These are phyloP conservation scores for Pelagophyceae sp. DNA, from an alignment of 352 stramenopile species.

Conservation along the genomic window DNA sequence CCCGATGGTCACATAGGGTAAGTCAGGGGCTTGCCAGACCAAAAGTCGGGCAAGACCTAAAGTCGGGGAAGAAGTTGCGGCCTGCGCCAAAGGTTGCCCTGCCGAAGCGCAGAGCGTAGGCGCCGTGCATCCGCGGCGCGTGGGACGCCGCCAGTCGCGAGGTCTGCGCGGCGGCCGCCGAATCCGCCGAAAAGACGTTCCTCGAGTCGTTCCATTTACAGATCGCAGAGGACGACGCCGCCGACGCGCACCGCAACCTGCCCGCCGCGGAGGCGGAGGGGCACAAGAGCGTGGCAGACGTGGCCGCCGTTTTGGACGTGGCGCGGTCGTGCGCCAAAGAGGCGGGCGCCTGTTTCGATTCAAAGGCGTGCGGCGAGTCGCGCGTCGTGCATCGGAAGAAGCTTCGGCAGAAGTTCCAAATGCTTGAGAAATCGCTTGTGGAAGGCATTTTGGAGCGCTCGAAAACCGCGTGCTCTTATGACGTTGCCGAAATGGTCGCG, in stretches of 20 bases:
- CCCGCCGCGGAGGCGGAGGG: background rate
- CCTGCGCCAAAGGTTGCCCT: too few species aligned
- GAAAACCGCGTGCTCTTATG: too few species aligned
- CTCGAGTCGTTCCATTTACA: background rate
- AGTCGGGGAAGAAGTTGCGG: too few species aligned
- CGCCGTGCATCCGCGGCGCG: background rate
- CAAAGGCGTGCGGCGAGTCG: background rate
- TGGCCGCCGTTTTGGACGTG: background rate
- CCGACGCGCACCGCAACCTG: background rate
- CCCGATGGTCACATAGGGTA: too few species aligned
- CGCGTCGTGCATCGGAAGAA: too few species aligned
- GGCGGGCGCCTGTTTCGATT: background rate
- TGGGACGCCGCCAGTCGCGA: conserved; percentile 11
- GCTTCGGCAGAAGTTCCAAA: too few species aligned
- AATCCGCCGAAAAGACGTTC: background rate
- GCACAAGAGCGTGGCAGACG: background rate
- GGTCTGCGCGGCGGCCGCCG: background rate
- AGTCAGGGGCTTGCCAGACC: too few species aligned
- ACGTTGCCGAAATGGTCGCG: too few species aligned
- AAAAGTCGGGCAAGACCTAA: too few species aligned
- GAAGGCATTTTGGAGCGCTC: too few species aligned
- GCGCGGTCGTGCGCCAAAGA: background rate
- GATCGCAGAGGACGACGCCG: background rate
- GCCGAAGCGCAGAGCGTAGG: too few species aligned
- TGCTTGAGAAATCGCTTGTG: too few species aligned